phyloP scores from a whole-genome alignment of 768 basidiomycete genomes.

The Pleurotus tuoliensis region DNA sequence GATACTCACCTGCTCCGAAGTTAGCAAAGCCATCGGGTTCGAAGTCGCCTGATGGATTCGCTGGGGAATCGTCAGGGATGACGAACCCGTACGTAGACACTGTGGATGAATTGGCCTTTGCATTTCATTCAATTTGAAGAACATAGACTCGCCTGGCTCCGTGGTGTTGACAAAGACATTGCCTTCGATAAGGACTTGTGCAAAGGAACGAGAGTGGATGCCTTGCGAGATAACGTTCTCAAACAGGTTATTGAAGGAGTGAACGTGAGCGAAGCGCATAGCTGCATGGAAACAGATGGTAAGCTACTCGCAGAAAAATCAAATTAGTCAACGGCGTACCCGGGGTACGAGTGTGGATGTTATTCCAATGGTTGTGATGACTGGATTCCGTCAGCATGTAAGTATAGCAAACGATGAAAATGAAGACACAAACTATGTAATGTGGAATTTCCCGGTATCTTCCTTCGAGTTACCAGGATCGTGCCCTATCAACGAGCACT shows the following conservation, averaged over 20 bases:
- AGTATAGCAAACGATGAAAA: background rate
- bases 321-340: constrained; percentile 6
- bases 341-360: constrained; percentile 19
- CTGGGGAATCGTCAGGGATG: constrained; percentile 20
- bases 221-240: constrained; percentile 19
- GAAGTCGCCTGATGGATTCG: constrained; percentile 16
- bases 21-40: constrained; percentile 19
- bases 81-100: constrained; percentile 21
- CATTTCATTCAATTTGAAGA: background rate
- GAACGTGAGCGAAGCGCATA: constrained; percentile 17
- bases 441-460: constrained; percentile 20
- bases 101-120: background rate
- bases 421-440: constrained; percentile 14
- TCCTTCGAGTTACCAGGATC: constrained; percentile 12
- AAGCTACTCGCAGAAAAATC: background rate
- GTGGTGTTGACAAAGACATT: constrained; percentile 18
- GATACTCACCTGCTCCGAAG: constrained; percentile 14
- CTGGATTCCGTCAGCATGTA: background rate
- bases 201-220: constrained; percentile 18
- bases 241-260: constrained; percentile 19
- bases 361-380: constrained; percentile 20
- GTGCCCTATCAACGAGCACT: constrained; percentile 18
- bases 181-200: constrained; percentile 20
- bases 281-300: constrained; percentile 4
- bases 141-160: constrained; percentile 12